phyloP scores from a whole-genome alignment of 306 rosid genomes.

The Dryas octopetala region DNA sequence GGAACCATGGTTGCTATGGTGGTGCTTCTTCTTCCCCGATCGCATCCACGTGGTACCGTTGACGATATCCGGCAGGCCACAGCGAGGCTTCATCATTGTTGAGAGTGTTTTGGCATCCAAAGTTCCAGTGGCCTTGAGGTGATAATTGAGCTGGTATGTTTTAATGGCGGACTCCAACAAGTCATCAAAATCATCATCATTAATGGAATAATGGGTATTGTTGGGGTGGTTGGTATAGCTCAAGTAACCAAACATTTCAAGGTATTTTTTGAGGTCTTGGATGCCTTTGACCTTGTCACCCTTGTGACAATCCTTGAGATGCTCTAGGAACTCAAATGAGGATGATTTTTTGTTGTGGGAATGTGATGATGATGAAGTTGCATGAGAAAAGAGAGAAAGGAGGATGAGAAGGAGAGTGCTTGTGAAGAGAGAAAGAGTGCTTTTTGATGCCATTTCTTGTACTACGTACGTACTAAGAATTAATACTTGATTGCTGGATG shows the following conservation, averaged over 20 bases:
- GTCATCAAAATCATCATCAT: constrained; percentile 30
- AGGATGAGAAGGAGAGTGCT: not conserved
- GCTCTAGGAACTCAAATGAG: constrained; percentile 27
- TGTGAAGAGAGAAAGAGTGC: not conserved
- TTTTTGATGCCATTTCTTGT: not conserved
- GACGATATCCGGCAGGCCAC: constrained; percentile 41
- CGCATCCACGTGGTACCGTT: constrained; percentile 30
- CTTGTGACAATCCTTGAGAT: constrained; percentile 32
- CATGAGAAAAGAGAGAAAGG: not conserved
- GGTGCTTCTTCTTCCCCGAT: not conserved
- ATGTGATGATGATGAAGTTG: not conserved
- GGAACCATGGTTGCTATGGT: not conserved
- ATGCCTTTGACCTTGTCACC: constrained; percentile 41
- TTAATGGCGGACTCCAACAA: constrained; percentile 39
- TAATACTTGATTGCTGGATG: no score
- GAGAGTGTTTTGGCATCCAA: constrained; percentile 35
- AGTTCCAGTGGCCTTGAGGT: constrained; percentile 25
- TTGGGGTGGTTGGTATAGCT: not conserved
- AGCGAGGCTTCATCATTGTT: constrained; percentile 41
- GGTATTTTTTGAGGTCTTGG: constrained; percentile 35
- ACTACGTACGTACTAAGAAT: no score
- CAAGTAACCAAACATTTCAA: constrained; percentile 41
- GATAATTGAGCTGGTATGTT: constrained; percentile 36
- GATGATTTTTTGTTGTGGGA: not conserved
- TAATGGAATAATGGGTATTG: not conserved